These are phyloP conservation scores for Adansonia grandidieri DNA, from an alignment of 441 rosid species.

Conservation along the genomic window DNA sequence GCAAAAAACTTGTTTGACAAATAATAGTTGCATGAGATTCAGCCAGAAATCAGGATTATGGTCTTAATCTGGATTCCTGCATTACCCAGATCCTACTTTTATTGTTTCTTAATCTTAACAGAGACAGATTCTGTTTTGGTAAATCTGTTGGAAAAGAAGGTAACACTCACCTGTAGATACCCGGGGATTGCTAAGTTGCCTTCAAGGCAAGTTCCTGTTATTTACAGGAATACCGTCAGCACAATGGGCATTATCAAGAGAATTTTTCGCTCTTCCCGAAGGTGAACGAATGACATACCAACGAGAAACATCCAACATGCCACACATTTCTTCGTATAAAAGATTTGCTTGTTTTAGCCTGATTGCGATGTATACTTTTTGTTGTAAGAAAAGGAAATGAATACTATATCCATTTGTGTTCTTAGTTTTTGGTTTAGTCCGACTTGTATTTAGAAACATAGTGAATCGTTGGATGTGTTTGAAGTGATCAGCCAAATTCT, in stretches of 20 bases:
- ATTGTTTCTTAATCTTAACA: slow-evolving; percentile 35
- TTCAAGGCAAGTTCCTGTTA: slow-evolving; percentile 33
- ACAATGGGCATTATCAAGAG: slow-evolving; percentile 64
- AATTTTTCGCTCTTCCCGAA: slow-evolving; percentile 43
- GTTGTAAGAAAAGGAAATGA: slow-evolving; percentile 5
- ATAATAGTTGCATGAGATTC: background rate
- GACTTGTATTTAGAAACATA: slow-evolving; percentile 7
- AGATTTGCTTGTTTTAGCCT: slow-evolving; percentile 4
- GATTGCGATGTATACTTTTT: slow-evolving; percentile 13
- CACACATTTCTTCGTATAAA: background rate
- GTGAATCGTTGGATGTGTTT: slow-evolving; percentile 7
- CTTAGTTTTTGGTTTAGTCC: background rate
- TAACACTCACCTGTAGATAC: slow-evolving; percentile 70
- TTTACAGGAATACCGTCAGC: slow-evolving; percentile 46
- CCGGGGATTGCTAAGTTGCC: slow-evolving; percentile 43
- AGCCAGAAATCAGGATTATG: background rate
- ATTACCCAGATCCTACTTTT: background rate
- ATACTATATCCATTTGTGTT: background rate
- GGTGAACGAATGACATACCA: slow-evolving; percentile 23
- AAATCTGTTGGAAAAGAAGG: slow-evolving; percentile 72
- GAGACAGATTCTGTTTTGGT: slow-evolving; percentile 73
- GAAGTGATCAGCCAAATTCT: background rate
- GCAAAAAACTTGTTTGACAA: too few relatives aligned
- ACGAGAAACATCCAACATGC: slow-evolving; percentile 24
- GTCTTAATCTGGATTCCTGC: background rate